These are phyloP conservation scores for Dothistroma pini DNA, from an alignment of 2,329 filamentous ascomycete genomes.

Conservation along the genomic window DNA sequence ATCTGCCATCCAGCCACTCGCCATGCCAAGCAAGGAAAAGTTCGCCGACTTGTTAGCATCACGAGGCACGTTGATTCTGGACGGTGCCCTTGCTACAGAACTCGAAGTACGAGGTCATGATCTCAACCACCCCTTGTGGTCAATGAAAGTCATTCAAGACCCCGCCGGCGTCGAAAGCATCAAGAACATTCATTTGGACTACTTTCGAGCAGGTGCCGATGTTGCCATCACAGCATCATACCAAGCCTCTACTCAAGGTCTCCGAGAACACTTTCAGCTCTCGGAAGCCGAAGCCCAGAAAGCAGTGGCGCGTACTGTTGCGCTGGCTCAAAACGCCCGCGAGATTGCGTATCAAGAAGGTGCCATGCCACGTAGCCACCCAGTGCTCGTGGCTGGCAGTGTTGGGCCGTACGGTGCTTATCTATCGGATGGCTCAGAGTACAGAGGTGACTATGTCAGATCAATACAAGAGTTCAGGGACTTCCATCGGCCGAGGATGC, in stretches of 20 bases:
- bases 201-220: conserved; percentile 45
- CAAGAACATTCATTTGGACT: conserved; percentile 43
- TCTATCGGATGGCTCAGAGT: conserved; percentile 46
- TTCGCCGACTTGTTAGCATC: conserved; percentile 25
- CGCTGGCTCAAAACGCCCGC: conserved; percentile 39
- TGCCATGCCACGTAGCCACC: conserved; percentile 6
- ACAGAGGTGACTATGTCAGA: conserved; percentile 41
- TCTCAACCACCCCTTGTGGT: conserved; percentile 45
- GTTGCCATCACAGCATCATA: conserved; percentile 48
- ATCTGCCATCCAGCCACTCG: no score
- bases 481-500: conserved; percentile 45
- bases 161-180: conserved; percentile 38
- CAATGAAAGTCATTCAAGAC: conserved; percentile 40
- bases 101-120: conserved; percentile 44
- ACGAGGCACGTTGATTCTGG: conserved; percentile 38
- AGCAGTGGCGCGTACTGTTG: conserved; percentile 41
- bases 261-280: conserved; percentile 38
- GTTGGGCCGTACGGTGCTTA: conserved; percentile 49
- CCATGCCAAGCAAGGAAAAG: conserved; percentile 25
- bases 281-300: conserved; percentile 33
- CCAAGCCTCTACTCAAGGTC: conserved; percentile 44
- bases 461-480: conserved; percentile 33
- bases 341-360: conserved; percentile 30
- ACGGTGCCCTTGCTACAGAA: conserved; percentile 48
- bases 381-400: conserved; percentile 42